phyloP scores from a whole-genome alignment of 106 monocot genomes.

The Phalaenopsis equestris region DNA sequence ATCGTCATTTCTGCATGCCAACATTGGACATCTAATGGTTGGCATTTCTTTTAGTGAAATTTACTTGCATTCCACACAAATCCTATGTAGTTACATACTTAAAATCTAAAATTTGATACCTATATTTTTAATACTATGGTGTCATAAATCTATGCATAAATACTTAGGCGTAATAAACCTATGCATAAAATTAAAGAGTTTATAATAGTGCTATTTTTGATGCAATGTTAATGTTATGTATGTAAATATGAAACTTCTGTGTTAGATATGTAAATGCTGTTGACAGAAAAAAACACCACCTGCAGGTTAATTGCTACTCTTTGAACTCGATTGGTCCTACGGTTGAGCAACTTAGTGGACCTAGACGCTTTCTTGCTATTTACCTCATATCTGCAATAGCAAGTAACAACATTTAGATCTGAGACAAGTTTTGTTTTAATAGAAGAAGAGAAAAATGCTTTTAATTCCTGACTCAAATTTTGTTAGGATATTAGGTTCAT shows the following conservation, averaged over 20 bases:
- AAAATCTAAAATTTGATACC: no score
- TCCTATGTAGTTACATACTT: no score
- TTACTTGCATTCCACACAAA: background rate
- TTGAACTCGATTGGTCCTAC: constrained; percentile 81
- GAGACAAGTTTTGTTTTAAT: constrained; percentile 1
- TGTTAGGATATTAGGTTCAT: constrained; percentile 54
- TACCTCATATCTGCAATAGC: constrained; percentile 81
- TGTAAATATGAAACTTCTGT: no score
- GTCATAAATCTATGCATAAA: no score
- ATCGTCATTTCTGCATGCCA: constrained; percentile 75
- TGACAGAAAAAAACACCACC: background rate
- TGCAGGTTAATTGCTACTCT: constrained; percentile 82
- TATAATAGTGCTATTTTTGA: no score
- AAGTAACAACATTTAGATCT: constrained; percentile 39
- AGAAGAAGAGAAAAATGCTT: background rate
- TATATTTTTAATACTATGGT: no score
- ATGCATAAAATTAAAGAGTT: no score
- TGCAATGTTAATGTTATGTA: no score
- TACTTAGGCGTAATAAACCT: no score
- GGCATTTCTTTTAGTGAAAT: constrained; percentile 5
- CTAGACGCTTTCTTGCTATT: constrained; percentile 64
- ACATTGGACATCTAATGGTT: constrained; percentile 69
- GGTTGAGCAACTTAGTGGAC: constrained; percentile 68
- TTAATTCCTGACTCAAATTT: constrained; percentile 12
- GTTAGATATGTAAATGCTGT: background rate